Evolutionary conservation across 2,329 filamentous ascomycete species (phyloP).

Genomic region (Fusarium guadeloupense): DNA sequence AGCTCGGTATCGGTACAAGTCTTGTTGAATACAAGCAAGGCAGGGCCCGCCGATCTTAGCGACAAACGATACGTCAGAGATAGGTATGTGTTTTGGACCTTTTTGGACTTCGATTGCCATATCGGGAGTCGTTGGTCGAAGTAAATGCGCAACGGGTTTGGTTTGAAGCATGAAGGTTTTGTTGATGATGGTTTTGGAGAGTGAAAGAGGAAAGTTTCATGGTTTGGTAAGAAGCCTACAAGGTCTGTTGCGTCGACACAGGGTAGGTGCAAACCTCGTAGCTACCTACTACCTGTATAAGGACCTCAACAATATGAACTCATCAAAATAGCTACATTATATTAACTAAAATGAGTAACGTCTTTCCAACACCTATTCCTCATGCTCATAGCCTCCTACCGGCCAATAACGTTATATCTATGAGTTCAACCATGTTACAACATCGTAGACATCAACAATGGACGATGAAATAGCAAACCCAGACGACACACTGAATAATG

Average conservation of each 20-base stretch:
- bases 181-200: neutral
- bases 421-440: too few species aligned
- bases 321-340: too few species aligned
- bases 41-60: slow-evolving; percentile 17
- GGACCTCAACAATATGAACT: too few species aligned
- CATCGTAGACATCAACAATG: too few species aligned
- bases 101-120: neutral
- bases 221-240: too few species aligned
- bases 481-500: too few species aligned
- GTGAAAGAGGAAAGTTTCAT: neutral
- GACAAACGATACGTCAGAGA: slow-evolving; percentile 30
- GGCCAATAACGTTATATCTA: too few species aligned
- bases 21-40: slow-evolving; percentile 5
- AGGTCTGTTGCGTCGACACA: neutral
- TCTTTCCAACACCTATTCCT: too few species aligned
- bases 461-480: neutral
- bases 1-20: neutral
- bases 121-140: neutral
- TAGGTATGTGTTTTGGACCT: neutral
- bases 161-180: neutral
- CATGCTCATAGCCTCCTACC: too few species aligned
- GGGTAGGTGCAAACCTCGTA: neutral
- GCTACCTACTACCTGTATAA: too few species aligned
- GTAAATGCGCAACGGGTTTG: neutral
- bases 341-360: too few species aligned